Evolutionary conservation across 148 eudicot species (phyloP).

Genomic region (Tetragonia tetragonoides): DNA sequence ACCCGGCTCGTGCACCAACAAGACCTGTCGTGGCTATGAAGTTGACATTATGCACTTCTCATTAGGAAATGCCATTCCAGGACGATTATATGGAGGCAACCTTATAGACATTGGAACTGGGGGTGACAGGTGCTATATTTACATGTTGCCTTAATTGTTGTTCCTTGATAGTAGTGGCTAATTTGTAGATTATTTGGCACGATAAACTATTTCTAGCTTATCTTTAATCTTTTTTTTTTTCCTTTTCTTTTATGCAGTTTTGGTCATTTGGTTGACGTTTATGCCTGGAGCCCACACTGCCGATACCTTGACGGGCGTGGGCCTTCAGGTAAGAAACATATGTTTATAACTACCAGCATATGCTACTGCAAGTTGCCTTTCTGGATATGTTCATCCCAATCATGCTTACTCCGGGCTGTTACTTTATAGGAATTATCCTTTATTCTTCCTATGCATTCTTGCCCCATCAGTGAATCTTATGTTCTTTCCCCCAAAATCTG

Average conservation of each 20-base stretch:
- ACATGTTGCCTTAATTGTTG: neutral
- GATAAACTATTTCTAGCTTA: neutral
- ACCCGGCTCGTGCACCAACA: conserved; percentile 55
- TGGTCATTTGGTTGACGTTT: conserved; percentile 84
- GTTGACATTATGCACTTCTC: conserved; percentile 96
- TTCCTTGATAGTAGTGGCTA: neutral
- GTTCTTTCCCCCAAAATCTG: neutral
- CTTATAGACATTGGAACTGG: conserved; percentile 61
- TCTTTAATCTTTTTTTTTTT: neutral
- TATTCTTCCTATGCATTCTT: neutral
- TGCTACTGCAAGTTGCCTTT: conserved; percentile 7
- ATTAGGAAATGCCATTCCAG: conserved; percentile 83
- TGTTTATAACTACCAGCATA: neutral
- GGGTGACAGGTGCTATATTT: conserved; percentile 51
- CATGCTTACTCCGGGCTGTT: neutral
- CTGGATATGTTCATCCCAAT: no score
- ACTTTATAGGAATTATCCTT: neutral
- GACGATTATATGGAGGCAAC: conserved; percentile 78
- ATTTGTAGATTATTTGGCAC: neutral
- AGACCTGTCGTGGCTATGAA: conserved; percentile 79
- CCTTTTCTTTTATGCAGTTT: conserved; percentile 39
- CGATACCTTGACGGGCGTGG: conserved; percentile 70
- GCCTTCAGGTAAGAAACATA: conserved; percentile 51
- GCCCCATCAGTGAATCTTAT: neutral
- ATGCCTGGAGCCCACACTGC: conserved; percentile 91